Percentiles rank a stretch among this genome's conserved stretches.
These are phyloP conservation scores for Rhodofomes roseus DNA, from an alignment of 1,284 basidiomycete species.

Conservation along the genomic window DNA sequence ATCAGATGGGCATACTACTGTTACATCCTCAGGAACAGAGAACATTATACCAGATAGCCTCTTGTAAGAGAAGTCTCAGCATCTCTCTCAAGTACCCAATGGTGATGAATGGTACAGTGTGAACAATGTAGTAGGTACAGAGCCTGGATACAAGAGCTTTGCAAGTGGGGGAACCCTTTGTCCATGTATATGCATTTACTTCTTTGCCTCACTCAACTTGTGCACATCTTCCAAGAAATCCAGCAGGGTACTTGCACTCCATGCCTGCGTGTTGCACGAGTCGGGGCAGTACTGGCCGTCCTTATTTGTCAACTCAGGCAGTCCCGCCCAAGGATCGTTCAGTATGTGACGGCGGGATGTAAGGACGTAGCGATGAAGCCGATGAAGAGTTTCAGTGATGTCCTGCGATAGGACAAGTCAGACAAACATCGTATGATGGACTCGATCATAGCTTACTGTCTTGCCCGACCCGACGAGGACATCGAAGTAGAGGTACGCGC, in stretches of 20 bases:
- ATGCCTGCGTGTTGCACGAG: constrained; percentile 90
- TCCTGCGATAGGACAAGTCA: constrained; percentile 41
- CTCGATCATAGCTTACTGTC: constrained; percentile 45
- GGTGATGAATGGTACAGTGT: no score
- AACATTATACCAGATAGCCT: no score
- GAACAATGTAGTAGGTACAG: neutral
- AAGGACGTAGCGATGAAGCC: constrained; percentile 72
- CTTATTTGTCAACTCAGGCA: constrained; percentile 89
- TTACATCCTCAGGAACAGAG: no score
- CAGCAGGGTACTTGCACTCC: constrained; percentile 85
- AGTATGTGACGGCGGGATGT: constrained; percentile 70
- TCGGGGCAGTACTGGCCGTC: constrained; percentile 80
- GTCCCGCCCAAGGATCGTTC: constrained; percentile 82
- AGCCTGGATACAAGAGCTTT: neutral
- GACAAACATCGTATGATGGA: neutral
- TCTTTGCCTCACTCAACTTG: constrained; percentile 22
- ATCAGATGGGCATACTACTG: no score
- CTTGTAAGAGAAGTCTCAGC: no score
- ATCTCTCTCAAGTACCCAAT: no score
- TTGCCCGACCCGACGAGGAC: constrained; percentile 55
- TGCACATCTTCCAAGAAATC: constrained; percentile 82
- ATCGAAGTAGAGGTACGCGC: constrained; percentile 89
- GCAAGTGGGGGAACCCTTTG: neutral
- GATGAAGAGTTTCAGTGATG: constrained; percentile 69
- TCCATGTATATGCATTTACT: neutral